Evolutionary conservation across 768 basidiomycete genomes (phyloP), one percentile per base, ranked within the genome.

Genomic region (Paxillus involutus): DNA sequence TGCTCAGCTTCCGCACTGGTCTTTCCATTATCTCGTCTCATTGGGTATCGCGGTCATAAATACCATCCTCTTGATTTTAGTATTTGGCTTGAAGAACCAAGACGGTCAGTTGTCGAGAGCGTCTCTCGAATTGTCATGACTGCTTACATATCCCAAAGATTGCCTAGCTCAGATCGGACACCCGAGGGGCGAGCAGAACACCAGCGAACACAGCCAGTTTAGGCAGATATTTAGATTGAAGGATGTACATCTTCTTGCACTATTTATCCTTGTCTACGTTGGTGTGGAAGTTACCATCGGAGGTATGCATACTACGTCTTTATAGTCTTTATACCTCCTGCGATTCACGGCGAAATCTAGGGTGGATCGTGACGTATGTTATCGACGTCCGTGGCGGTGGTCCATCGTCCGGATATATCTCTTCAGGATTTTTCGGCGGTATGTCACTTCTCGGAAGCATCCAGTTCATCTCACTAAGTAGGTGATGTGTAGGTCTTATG

Each of bases 21-120:
- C 85, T 1, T 86, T 88, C 66, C 88, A 93, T 65, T 94, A 85
- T 62, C 75, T 93, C 9, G 73, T 73, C 1, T 90, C 89, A 0
- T 69, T 93, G 0, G 86, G 82, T 1, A 58, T 94, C n/a, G 83
- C 88, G 0, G 51, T 83, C 14, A 57, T 73, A 40, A 91, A 89
- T 58, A 74, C 78, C 1, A 37, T 78, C 12, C 48, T 83, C 4
- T 68, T 94, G 5, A 58, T 78, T 2, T 52, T 61, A 3, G 80
- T 89, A 4, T 93, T 94, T 71, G 77, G 82, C n/a, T 70, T 88
- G 47, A 85, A 83, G 63, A 77, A 69, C 0, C 88, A 91, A 63
- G 85, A 91, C 62, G 84, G 91, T 86, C 45, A 16, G 71, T 59
- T 17, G 6, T 17, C 47, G 7, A 14, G 47, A 58, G 11, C n/a